These are phyloP conservation scores for Boechera stricta DNA, from an alignment of 345 rosid species.

Conservation along the genomic window DNA sequence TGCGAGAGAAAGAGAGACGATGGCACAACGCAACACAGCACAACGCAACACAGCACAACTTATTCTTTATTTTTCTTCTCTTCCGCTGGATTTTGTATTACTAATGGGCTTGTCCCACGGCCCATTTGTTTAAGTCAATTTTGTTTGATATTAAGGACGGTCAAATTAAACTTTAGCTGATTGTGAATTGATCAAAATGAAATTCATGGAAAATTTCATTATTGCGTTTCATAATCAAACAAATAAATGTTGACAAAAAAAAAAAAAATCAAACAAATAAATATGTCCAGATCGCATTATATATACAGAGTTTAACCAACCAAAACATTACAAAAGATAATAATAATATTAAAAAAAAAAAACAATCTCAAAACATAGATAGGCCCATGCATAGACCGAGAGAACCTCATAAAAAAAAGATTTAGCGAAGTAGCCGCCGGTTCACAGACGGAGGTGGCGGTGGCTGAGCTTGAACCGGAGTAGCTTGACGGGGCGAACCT, in stretches of 20 bases:
- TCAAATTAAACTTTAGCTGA: neutral
- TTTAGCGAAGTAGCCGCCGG: constrained; percentile 42
- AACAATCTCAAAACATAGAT: constrained; percentile 27
- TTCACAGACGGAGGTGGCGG: constrained; percentile 31
- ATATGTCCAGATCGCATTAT: neutral
- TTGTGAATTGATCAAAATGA: neutral
- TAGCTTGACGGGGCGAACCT: constrained; percentile 28
- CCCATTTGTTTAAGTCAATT: constrained; percentile 19
- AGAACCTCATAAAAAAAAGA: neutral
- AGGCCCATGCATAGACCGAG: constrained; percentile 12
- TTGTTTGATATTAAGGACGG: neutral
- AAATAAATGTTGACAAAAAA: neutral
- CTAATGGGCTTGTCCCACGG: constrained; percentile 15
- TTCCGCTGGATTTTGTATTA: neutral
- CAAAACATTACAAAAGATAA: constrained; percentile 9
- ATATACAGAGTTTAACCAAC: constrained; percentile 14
- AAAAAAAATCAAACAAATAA: too few species aligned
- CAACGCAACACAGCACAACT: neutral
- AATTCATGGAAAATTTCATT: neutral
- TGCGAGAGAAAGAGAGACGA: constrained; percentile 24
- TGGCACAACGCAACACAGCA: neutral
- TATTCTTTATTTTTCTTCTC: neutral
- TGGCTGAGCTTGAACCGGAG: constrained; percentile 41
- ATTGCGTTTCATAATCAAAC: neutral
- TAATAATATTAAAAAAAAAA: neutral